Conservation (phyloP, 2,329 filamentous ascomycete species). For the Laburnicola sp. region DNA sequence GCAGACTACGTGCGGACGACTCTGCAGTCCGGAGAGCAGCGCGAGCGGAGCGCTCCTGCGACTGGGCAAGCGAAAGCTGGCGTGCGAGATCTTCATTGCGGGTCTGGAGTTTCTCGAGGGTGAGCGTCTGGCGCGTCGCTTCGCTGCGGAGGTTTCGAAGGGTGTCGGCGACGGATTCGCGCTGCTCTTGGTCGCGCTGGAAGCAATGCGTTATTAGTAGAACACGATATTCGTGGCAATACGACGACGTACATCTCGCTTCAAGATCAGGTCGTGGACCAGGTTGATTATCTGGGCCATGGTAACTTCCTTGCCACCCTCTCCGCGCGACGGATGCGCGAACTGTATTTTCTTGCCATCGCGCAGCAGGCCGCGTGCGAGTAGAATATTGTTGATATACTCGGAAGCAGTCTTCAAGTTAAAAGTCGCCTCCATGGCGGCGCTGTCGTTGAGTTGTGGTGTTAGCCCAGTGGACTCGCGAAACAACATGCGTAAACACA, state of each 20-base stretch:
- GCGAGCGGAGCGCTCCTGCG: slow-evolving; percentile 71
- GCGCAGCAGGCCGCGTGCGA: slow-evolving; percentile 65
- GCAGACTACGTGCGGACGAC: slow-evolving; percentile 71
- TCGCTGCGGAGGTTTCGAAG: slow-evolving; percentile 77
- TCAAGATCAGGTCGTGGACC: slow-evolving; percentile 87
- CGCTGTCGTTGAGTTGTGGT: not conserved
- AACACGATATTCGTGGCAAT: not conserved
- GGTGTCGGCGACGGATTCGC: slow-evolving; percentile 78
- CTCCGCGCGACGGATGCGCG: slow-evolving; percentile 66
- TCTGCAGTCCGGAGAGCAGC: slow-evolving; percentile 75
- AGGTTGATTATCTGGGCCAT: slow-evolving; percentile 90
- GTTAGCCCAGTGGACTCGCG: not conserved
- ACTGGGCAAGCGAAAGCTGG: slow-evolving; percentile 62
- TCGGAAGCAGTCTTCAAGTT: slow-evolving; percentile 64
- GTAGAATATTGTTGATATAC: slow-evolving; percentile 67
- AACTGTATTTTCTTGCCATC: slow-evolving; percentile 80
- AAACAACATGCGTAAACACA: slow-evolving; percentile 12
- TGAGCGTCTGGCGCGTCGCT: slow-evolving; percentile 70
- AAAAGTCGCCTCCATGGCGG: slow-evolving; percentile 48
- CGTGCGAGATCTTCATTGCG: slow-evolving; percentile 61
- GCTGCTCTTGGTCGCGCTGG: slow-evolving; percentile 85
- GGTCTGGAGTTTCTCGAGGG: slow-evolving; percentile 62
- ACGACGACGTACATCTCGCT: slow-evolving; percentile 71
- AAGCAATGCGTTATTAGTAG: slow-evolving; percentile 13
- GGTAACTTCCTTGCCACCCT: slow-evolving; percentile 65